Evolutionary conservation across 2,329 filamentous ascomycete genomes (phyloP), one percentile per base, ranked within the genome.

Genomic region (Myriosclerotinia curreyana): DNA sequence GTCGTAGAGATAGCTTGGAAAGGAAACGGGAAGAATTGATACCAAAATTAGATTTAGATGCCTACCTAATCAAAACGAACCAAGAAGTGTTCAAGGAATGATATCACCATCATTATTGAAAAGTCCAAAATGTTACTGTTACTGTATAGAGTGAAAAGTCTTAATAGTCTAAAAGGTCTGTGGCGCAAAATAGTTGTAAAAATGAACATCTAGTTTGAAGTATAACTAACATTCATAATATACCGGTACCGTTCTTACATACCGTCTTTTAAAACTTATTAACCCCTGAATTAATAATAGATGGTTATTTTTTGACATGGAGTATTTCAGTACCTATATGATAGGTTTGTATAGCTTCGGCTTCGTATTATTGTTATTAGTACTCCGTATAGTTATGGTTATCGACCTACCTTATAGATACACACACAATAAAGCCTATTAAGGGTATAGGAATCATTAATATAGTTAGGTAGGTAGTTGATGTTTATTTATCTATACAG

Each of bases 1-100:
- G 28, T 88, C 77, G 69, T 67, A 36, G 48, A 50, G 56, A 48
- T 38, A 42, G 2, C 1, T 25, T 48, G 11, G 11, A 52, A 48
- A 34, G 7, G 40, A 25, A 20, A 22, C n/a, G 20, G 22, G 5
- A 42, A 42, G n/a, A 31, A 60, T 44, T 44, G 36, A 64, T 60
- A 52, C 46, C 55, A 53, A 53, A 11, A 54, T 31, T 62, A 64
- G 62, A 61, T 8, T 48, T 52, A 14, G 17, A 5, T 11, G 44
- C 3, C 31, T 17, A 34, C 3, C 31, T 17, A 34, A n/a, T 3
- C n/a, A 11, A 12, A 20, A 34, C 28, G 8, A 34, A 28, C 17
- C 28, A 53, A 31, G 31, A 12, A 22, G 5, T 36, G n/a, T 15
- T 15, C 17, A 34, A 34, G 6, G 58, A 42, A 44, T 58, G 44